Percentiles rank a stretch among this genome's conserved stretches.
Conservation (phyloP, 768 basidiomycete genomes). For the Lanmaoa pseudosensibilis region DNA sequence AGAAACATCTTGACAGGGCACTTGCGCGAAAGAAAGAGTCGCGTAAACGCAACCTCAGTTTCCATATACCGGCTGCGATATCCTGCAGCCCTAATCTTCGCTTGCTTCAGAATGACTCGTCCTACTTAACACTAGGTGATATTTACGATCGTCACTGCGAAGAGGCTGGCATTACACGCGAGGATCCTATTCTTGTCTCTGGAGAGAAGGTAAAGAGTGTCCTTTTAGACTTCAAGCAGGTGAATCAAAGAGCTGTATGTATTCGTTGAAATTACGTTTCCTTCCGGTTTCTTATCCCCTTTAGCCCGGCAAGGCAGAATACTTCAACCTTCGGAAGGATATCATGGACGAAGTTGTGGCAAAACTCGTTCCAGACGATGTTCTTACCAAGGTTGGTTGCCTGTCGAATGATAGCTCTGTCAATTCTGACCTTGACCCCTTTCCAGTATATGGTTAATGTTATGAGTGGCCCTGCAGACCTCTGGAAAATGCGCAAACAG, state of each 20-base stretch:
- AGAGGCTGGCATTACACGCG: conserved; percentile 69
- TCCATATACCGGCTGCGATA: conserved; percentile 88
- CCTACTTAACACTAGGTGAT: conserved; percentile 88
- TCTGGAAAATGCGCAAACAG: conserved; percentile 98
- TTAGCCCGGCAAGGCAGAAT: conserved; percentile 65
- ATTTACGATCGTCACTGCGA: conserved; percentile 91
- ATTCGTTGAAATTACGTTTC: background rate
- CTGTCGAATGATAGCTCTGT: background rate
- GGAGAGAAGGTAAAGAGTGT: conserved; percentile 82
- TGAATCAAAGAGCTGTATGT: conserved; percentile 42
- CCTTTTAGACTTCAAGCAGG: conserved; percentile 56
- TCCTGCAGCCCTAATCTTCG: conserved; percentile 83
- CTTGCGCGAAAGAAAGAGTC: conserved; percentile 87
- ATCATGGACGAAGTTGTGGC: conserved; percentile 82
- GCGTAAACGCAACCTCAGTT: conserved; percentile 85
- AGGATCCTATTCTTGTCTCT: conserved; percentile 83
- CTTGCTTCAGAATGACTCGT: conserved; percentile 87
- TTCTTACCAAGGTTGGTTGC: conserved; percentile 69
- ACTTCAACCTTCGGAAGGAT: conserved; percentile 73
- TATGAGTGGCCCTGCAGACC: conserved; percentile 78
- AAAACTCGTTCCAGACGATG: conserved; percentile 89
- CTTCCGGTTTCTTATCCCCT: background rate
- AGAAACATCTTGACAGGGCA: conserved; percentile 49
- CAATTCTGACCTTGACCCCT: background rate
- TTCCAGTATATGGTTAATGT: conserved; percentile 85